Conservation (phyloP, 75 land plant genomes). For the Cryptomeria japonica region DNA sequence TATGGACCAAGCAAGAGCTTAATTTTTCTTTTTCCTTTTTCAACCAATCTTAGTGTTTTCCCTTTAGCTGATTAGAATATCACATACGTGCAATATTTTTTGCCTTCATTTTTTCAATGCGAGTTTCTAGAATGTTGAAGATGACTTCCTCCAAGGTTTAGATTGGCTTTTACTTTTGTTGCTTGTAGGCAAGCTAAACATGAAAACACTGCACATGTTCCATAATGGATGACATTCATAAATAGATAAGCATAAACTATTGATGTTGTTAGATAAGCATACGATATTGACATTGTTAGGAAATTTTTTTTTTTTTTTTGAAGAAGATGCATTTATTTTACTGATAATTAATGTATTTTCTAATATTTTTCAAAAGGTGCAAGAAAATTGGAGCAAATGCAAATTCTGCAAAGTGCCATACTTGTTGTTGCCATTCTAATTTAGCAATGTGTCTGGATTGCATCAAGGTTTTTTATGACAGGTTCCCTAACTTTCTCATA, state of each 20-base stretch:
- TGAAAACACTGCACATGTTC: not conserved
- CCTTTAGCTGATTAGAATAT: not conserved
- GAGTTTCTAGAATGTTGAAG: not conserved
- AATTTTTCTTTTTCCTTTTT: not conserved
- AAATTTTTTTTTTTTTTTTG: not conserved
- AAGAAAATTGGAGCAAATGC: conserved; percentile 36
- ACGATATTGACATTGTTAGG: not conserved
- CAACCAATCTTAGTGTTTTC: not conserved
- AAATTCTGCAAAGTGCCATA: conserved; percentile 38
- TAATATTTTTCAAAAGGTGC: conserved; percentile 35
- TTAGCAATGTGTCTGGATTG: conserved; percentile 60
- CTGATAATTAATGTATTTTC: not conserved
- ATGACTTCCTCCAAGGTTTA: not conserved
- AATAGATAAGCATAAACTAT: not conserved
- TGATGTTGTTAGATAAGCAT: not conserved
- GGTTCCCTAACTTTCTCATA: conserved; percentile 17
- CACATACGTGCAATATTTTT: not conserved
- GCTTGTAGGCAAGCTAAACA: not conserved
- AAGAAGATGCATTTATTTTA: not conserved
- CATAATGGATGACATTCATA: not conserved
- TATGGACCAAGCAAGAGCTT: not conserved
- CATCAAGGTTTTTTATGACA: conserved; percentile 43
- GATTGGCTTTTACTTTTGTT: not conserved
- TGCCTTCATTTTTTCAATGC: not conserved
- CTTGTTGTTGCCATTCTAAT: conserved; percentile 31